Evolutionary conservation across 305 asterid species (phyloP), one percentile per base, ranked within the genome.

Genomic region (Fraxinus sp.): DNA sequence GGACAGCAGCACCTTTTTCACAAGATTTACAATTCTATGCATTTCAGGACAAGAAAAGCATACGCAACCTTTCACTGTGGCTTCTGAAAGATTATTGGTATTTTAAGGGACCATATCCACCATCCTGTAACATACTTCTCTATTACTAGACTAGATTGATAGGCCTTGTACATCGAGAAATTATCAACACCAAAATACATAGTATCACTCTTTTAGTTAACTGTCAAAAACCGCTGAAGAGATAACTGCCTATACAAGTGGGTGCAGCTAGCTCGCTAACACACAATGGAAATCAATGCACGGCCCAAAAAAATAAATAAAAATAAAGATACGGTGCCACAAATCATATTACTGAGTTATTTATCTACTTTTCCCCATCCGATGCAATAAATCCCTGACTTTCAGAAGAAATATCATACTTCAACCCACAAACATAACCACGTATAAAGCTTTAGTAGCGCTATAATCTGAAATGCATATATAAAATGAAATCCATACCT

Each of bases 401-500:
- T 55, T 70, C 20, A 71, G 70, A 74, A 24, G 46, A 76, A 62
- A 81, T 18, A 52, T 33, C 71, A n/a, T 20, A 46, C 49, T 46
- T 46, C 77, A 57, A 28, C 26, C 9, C 46, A 76, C 28, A 57
- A 75, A 10, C 26, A 66, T 1, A 35, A 24, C 24, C 22, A 24
- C 68, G 64, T 39, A 16, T 6, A 82, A 71, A 2, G 30, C 66
- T 37, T 14, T 52, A 9, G 36, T 20, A n/a, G 80, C 24, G 52
- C 1, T 3, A 68, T 3, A 70, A 36, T 7, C 66, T 16, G 64
- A 32, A 55, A 52, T 6, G 85, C 90, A 91, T 43, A 43, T 43
- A 11, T 11, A 43, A 43, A 43, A 3, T 3, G 52, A 43, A 43
- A 10, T 43, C 52, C 52, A 43, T 80, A 94, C 97, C 91, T 94